Evolutionary conservation across 2,329 filamentous ascomycete species (phyloP).

Genomic region (Clarireedia hainanense): DNA sequence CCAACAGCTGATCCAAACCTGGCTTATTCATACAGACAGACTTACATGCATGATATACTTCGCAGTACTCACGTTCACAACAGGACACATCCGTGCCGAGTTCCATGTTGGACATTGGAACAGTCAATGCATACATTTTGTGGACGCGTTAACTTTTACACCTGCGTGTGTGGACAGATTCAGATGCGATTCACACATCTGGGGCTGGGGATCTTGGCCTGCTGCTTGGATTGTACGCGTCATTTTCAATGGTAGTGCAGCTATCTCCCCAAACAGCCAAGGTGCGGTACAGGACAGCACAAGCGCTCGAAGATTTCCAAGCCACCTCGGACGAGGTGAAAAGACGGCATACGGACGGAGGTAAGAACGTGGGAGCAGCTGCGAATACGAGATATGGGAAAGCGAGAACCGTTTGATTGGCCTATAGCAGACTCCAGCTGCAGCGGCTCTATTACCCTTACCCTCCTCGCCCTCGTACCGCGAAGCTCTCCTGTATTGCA

Average conservation of each 20-base stretch:
- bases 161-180: neutral
- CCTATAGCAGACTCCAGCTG: neutral
- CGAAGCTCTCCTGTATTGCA: too few species aligned
- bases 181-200: neutral
- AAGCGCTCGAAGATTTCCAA: neutral
- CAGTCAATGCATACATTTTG: too few species aligned
- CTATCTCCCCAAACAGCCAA: too few species aligned
- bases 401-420: neutral
- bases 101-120: too few species aligned
- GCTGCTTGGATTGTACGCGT: neutral
- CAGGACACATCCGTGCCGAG: too few species aligned
- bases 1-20: too few species aligned
- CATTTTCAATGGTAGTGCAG: neutral
- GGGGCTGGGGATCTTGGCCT: neutral
- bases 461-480: too few species aligned
- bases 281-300: too few species aligned
- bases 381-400: neutral
- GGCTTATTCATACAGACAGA: too few species aligned
- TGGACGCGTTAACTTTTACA: too few species aligned
- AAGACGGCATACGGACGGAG: neutral
- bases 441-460: neutral
- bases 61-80: too few species aligned
- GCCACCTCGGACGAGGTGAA: neutral
- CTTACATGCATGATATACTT: too few species aligned
- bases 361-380: neutral